Base-by-base conservation (phyloP, 805 yeast species). In the Hanseniaspora occidentalis region DNA sequence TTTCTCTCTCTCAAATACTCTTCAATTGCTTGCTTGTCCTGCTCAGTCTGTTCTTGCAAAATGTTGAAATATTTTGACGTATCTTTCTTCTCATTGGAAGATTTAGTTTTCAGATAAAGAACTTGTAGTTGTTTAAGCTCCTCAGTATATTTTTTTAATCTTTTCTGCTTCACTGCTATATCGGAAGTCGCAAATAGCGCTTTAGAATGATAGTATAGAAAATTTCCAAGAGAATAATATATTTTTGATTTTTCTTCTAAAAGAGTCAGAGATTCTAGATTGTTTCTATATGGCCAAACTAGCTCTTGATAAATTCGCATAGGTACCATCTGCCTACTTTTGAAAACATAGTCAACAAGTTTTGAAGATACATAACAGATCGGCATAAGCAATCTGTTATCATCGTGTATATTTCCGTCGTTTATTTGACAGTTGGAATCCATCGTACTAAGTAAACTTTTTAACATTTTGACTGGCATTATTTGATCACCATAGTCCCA, bases 221-320 rank as follows among this genome's bases (percentile, higher is more conserved):
- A 86, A 23, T 67, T 63, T 0, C 88, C 96, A 48, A 81, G 68
- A 2, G 67, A 64, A 45, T 73, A 79, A 51, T 57, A 79, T 5
- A 77, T 69, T 26, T 62, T 56, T 0, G 77, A 79, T 5, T 66
- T 62, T 1, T 61, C 57, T 70, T 78, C 68, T 1, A 88, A 75
- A 2, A 60, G 61, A 1, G 70, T 64, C 0, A 85, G 73, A 9
- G 77, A 65, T 43, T 79, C 94, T 45, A 77, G 79, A 27, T 81
- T 69, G 0, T 94, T 80, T 36, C 69, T 72, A 0, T 84, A 69
- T 26, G 75, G 60, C 96, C 96, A 86, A 36, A 71, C 67, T 0
- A 78, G 16, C 4, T 6, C 17, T n/a, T 14, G 33, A 29, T 29
- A 29, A 13, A 29, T 13, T 16, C 16, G 13, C 33, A 29, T 29